Evolutionary conservation across 305 asterid species (phyloP).

Genomic region (Fraxinus nigra): DNA sequence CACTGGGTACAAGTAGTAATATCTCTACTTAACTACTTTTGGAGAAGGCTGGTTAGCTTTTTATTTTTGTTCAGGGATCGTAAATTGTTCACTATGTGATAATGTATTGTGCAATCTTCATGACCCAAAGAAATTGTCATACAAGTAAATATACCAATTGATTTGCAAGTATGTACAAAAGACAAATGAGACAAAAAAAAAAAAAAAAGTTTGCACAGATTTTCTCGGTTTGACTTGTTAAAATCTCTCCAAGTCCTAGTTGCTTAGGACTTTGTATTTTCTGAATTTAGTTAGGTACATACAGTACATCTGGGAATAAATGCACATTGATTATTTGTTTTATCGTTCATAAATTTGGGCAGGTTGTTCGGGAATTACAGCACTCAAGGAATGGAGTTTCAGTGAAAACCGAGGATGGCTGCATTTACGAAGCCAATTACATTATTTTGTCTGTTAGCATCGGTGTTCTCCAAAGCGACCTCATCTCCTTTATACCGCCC

Average conservation of each 20-base stretch:
- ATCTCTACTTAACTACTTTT: background rate
- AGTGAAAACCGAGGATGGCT: constrained; percentile 82
- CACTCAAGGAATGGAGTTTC: constrained; percentile 80
- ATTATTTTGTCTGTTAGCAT: constrained; percentile 80
- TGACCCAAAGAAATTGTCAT: background rate
- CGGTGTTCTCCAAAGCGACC: constrained; percentile 86
- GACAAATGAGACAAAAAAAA: background rate
- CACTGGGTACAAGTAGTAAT: no score
- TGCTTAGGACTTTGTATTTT: constrained; percentile 33
- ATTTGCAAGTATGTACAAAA: background rate
- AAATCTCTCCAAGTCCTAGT: background rate
- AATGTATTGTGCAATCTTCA: background rate
- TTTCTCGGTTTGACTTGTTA: constrained; percentile 30
- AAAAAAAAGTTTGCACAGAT: constrained; percentile 12
- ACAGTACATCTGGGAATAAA: constrained; percentile 17
- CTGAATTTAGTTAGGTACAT: background rate
- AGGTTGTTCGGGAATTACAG: constrained; percentile 88
- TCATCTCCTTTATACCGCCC: constrained; percentile 69
- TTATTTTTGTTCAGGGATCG: background rate
- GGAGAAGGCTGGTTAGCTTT: background rate
- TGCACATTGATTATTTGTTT: constrained; percentile 28
- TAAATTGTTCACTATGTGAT: background rate
- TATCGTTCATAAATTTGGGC: constrained; percentile 35
- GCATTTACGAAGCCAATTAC: constrained; percentile 78
- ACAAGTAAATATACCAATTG: background rate